Evolutionary conservation across 1,139 yeast genomes (phyloP), one percentile per base, ranked within the genome.

Genomic region (Blastobotrys elegans): DNA sequence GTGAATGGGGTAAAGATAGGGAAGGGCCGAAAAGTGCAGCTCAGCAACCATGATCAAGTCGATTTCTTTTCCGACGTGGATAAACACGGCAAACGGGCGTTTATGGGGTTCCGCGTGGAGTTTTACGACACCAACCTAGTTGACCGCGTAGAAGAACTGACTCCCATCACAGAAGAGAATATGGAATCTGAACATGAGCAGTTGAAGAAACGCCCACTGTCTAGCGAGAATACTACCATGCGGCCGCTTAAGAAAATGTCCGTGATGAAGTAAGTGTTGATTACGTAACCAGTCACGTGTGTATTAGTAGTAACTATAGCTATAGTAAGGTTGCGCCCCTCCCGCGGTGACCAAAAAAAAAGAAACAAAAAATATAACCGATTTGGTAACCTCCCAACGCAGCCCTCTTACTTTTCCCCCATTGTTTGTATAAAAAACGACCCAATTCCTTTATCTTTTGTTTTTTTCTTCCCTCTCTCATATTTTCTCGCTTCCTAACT

Each of bases 31-130:
- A 86, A 86, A 55, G 75, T 75, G 0, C 74, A 77, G 52, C 58
- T 89, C 0, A 77, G 72, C 56, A 72, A 84, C 53, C 83, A 82
- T 1, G 96, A 88, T 60, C 69, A 67, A 21, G 63, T 89, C 4
- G 80, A 78, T 56, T 68, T 89, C 33, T 83, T 87, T 56, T 71
- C 30, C n/a, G 47, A 40, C 22, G 22, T 29, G 34, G 41, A 33
- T 11, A 20, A 20, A 13, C 2, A 20, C 18, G 22, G 36, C n/a
- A 17, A 20, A n/a, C n/a, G 35, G 29, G 24, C 16, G 27, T 44
- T 38, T 29, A 44, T 44, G 43, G 47, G 47, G 11, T 44, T 24
- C 29, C 16, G 20, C 8, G 44, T 34, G 13, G 8, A 27, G 29
- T 38, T 44, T 31, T 13, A 31, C 17, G 39, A n/a, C 22, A 13